These are phyloP conservation scores for Russula sp. DNA, from an alignment of 768 basidiomycete genomes.

Conservation along the genomic window DNA sequence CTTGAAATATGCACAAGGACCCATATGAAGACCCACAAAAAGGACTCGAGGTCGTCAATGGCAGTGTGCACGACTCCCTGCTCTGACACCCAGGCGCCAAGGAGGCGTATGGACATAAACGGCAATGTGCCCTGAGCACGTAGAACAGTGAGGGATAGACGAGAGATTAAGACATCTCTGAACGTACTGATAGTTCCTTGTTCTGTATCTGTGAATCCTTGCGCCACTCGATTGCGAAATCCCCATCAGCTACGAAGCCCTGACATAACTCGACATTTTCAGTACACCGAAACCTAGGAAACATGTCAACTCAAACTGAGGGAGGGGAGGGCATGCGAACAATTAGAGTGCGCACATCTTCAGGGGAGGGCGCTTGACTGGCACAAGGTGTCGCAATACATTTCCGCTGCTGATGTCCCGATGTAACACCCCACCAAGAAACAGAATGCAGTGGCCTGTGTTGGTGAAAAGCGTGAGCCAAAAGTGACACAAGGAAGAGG, in stretches of 20 bases:
- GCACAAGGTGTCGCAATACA: not conserved
- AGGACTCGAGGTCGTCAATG: not conserved
- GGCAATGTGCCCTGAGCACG: not conserved
- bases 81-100: not conserved
- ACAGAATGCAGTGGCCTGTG: not conserved
- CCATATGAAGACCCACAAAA: not conserved
- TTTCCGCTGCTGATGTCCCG: not conserved
- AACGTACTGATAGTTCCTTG: not conserved
- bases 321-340: too few relatives aligned
- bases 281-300: too few relatives aligned
- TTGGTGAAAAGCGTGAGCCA: not conserved
- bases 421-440: not conserved
- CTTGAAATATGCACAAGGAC: not conserved
- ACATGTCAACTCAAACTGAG: too few relatives aligned
- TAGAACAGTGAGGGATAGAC: too few relatives aligned
- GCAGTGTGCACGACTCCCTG: not conserved
- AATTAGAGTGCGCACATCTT: too few relatives aligned
- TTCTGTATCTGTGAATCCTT: too few relatives aligned
- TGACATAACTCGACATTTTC: too few relatives aligned
- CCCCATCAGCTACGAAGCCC: too few relatives aligned
- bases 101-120: too few relatives aligned
- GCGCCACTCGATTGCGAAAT: too few relatives aligned
- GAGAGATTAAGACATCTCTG: fast-evolving
- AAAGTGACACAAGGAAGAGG: not conserved
- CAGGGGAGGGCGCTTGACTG: not conserved